Evolutionary conservation across 129 eudicot genomes (phyloP).

Genomic region (Flaveria sonorensis): DNA sequence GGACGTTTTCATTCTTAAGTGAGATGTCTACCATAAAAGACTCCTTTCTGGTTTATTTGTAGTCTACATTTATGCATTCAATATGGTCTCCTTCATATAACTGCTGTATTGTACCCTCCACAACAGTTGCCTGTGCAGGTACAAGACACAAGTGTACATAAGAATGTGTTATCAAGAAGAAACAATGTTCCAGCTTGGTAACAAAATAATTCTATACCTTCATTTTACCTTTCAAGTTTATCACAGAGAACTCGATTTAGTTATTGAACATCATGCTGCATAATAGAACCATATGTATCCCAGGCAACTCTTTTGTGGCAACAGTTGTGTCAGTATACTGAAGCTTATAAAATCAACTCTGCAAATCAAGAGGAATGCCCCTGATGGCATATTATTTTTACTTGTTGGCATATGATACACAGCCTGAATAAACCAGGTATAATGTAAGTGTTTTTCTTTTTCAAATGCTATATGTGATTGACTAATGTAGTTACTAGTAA

Average conservation of each 20-base stretch:
- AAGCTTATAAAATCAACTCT: slow-evolving; percentile 90
- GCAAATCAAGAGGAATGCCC: slow-evolving; percentile 91
- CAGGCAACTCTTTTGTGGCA: slow-evolving; percentile 91
- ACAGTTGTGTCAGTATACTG: slow-evolving; percentile 89
- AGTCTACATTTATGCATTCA: slow-evolving; percentile 86
- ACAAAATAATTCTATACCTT: slow-evolving; percentile 53
- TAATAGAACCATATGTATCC: slow-evolving; percentile 84
- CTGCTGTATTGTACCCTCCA: slow-evolving; percentile 92
- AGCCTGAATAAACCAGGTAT: slow-evolving; percentile 49
- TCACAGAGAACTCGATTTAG: slow-evolving; percentile 93
- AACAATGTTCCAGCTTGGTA: slow-evolving; percentile 17
- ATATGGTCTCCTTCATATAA: slow-evolving; percentile 94
- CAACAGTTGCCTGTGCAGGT: slow-evolving; percentile 77
- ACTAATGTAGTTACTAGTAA: neutral
- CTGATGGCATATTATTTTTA: slow-evolving; percentile 83
- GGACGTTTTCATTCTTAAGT: slow-evolving; percentile 12
- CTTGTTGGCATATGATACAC: slow-evolving; percentile 98
- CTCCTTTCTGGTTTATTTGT: slow-evolving; percentile 86
- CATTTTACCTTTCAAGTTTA: slow-evolving; percentile 95
- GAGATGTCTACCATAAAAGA: slow-evolving; percentile 71
- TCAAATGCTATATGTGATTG: neutral
- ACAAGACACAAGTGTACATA: slow-evolving; percentile 12
- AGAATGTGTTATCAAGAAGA: slow-evolving; percentile 14
- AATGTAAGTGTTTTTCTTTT: slow-evolving; percentile 21
- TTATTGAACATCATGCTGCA: slow-evolving; percentile 98